Base-by-base conservation (phyloP, 1,139 yeast species). In the Yamadazyma triangularis region DNA sequence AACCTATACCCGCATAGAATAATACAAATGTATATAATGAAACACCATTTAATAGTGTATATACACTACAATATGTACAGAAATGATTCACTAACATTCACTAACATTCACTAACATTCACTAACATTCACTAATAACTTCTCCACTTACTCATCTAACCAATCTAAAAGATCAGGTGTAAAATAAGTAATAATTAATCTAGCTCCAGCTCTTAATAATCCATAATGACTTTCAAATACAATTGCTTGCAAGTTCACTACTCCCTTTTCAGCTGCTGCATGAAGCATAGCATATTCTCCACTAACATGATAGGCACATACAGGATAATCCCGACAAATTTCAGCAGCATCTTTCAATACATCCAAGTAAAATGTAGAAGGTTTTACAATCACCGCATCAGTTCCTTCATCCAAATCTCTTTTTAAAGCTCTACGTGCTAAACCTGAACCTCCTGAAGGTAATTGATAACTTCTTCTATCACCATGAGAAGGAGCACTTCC, bases 341-440 rank as follows among this genome's bases (percentile, higher is more conserved):
- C 79, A 24, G 91, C 70, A 1, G 98, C 96, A 51, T 91, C 96
- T 39, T 82, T 71, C 55, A 91, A 82, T 35, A 91, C 73, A 55
- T 91, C 99, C 49, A 91, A 71, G 57, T 89, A 91, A 58, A 91
- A 91, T 3, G 97, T 88, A 4, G 96, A 86, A n/a, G 99, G 99
- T 53, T 91, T 91, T 40, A 91, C 88, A 51, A 91, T 89, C 43
- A 91, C 72, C 26, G 95, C 96, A 59, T 91, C 99, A 0, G 97
- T 82, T 37, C 99, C 99, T 62, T 93, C 98, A 8, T 67, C 72
- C 53, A 89, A 62, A 53, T 91, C 99, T 51, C 98, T 77, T 22
- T 62, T 53, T 42, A 91, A 65, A 1, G 98, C 98, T 42, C 99
- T 70, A 49, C 95, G 82, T 11, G 98, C 98, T 38, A 91, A 72